Percentiles rank a stretch among this genome's conserved stretches.
Conservation (phyloP, 1,139 yeast genomes). For the Blastobotrys raffinosifermentans region DNA sequence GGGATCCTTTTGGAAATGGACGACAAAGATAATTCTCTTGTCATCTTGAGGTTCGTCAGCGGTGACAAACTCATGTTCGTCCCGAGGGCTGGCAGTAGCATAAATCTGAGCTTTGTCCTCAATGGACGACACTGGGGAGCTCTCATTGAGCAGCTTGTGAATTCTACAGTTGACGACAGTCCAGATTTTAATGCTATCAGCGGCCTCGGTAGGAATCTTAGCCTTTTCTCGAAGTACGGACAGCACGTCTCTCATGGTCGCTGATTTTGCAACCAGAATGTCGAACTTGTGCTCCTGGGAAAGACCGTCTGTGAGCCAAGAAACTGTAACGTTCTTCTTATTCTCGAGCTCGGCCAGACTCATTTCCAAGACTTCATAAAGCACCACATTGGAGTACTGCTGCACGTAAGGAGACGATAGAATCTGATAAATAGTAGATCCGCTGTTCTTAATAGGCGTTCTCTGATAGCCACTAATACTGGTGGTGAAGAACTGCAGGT, state of each 20-base stretch:
- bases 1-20: conserved; percentile 73
- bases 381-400: conserved; percentile 28
- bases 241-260: conserved; percentile 53
- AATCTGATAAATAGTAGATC: conserved; percentile 37
- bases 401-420: conserved; percentile 36
- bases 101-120: conserved; percentile 26
- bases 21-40: conserved; percentile 42
- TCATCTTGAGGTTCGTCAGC: conserved; percentile 15
- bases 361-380: conserved; percentile 70
- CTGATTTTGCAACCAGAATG: conserved; percentile 58
- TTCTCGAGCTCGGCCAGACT: conserved; percentile 73
- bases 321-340: conserved; percentile 51
- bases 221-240: conserved; percentile 52
- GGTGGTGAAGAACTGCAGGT: conserved; percentile 51
- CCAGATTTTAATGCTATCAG: conserved; percentile 55
- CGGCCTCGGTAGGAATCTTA: conserved; percentile 45
- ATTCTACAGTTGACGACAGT: conserved; percentile 35
- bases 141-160: conserved; percentile 19
- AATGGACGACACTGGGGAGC: conserved; percentile 24
- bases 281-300: conserved; percentile 56
- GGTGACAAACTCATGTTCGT: conserved; percentile 27
- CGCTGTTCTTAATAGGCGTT: conserved; percentile 25
- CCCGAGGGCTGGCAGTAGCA: conserved; percentile 30
- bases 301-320: conserved; percentile 33
- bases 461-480: conserved; percentile 34